Percentiles rank a stretch among this genome's conserved stretches.
These are phyloP conservation scores for Orychophragmus violaceus DNA, from an alignment of 345 rosid species.

Conservation along the genomic window DNA sequence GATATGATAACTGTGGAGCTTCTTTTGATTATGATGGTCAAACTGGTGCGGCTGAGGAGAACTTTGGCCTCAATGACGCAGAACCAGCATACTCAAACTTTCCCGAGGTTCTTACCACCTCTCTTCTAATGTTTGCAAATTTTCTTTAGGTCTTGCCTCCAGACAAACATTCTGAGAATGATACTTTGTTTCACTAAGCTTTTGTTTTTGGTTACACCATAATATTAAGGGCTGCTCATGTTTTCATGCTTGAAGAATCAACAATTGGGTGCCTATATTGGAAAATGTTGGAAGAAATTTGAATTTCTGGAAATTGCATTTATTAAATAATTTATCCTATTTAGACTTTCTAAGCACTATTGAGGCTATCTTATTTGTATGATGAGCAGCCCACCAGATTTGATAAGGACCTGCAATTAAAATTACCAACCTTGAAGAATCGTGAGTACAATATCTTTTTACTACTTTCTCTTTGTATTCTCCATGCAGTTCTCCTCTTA, in stretches of 20 bases:
- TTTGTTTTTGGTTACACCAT: background rate
- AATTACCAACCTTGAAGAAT: conserved; percentile 95
- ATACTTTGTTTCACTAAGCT: background rate
- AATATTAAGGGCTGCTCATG: background rate
- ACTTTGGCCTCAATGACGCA: conserved; percentile 29
- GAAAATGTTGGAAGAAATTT: background rate
- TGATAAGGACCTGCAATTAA: conserved; percentile 92
- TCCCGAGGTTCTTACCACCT: conserved; percentile 49
- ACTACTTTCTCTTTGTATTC: background rate
- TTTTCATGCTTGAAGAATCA: background rate
- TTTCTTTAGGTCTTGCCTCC: background rate
- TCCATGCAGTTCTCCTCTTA: background rate
- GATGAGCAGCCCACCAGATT: conserved; percentile 53
- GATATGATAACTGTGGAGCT: conserved; percentile 44
- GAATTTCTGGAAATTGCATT: background rate
- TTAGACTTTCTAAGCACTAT: background rate
- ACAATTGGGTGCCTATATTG: background rate
- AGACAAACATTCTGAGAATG: background rate
- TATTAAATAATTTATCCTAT: background rate
- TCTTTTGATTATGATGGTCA: conserved; percentile 49
- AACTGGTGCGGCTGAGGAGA: conserved; percentile 35
- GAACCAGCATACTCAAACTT: conserved; percentile 44
- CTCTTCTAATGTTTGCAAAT: background rate
- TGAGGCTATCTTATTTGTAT: background rate
- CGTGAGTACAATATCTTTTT: conserved; percentile 49